Evolutionary conservation across 2,329 filamentous ascomycete genomes (phyloP), one percentile per base, ranked within the genome.

Genomic region (Cladosporium austrohemisphaericum): DNA sequence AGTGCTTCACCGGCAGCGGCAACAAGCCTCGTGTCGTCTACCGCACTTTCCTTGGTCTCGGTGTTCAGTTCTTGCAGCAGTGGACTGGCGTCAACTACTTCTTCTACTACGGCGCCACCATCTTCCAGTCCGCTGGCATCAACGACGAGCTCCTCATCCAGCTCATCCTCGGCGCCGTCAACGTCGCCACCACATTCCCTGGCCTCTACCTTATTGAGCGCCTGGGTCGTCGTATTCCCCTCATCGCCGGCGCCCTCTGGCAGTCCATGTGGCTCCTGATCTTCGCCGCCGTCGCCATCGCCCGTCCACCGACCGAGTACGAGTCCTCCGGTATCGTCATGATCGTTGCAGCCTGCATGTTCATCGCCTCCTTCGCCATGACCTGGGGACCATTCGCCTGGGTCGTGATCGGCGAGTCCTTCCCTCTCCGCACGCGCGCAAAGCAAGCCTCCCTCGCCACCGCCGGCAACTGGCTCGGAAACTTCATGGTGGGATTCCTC

Each of bases 261-360:
- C 22, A 70, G 68, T 33, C 40, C 1, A 52, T 23, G 3, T 60
- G 58, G 52, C 56, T 59, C 49, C 53, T 54, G 51, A 55, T 60
- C 19, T 75, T 81, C 49, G 55, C 59, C 11, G 47, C 49, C n/a
- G 50, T 60, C 23, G 51, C 26, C 19, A 49, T 83, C 79, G 60
- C 60, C 4, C 55, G 58, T 18, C 63, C 60, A 4, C 63, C 63
- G 2, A 62, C 56, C 4, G 60, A 67, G n/a, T 41, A 65, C 49
- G 40, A 67, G 8, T 65, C 69, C 1, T 74, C 80, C 10, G 84
- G 84, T 9, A 79, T 81, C 5, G 76, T 83, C 52, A 83, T 88
- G 77, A 86, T 89, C 56, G 80, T 85, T 8, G 80, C 84, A 47
- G 81, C 84, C 2, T 86, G 81, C 66, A 79, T 88, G 72, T 89